Evolutionary conservation across 768 basidiomycete genomes (phyloP).

Genomic region (Boletus pseudo-olivaceus): DNA sequence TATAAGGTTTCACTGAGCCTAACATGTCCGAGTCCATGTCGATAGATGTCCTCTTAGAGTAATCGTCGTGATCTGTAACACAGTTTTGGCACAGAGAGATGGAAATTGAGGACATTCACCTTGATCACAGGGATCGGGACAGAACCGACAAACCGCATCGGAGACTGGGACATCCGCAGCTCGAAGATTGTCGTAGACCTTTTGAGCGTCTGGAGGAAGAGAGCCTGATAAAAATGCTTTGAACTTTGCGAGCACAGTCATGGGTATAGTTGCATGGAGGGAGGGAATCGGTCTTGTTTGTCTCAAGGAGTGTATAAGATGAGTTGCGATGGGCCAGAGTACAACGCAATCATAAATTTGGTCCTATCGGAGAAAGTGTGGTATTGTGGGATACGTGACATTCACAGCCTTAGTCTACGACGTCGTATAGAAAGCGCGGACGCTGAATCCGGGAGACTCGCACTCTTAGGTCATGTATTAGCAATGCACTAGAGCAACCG

Average conservation of each 20-base stretch:
- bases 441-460: neutral
- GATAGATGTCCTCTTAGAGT: slow-evolving; percentile 66
- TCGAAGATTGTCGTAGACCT: slow-evolving; percentile 49
- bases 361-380: neutral
- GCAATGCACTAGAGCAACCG: neutral
- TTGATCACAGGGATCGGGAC: slow-evolving; percentile 74
- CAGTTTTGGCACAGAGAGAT: slow-evolving; percentile 24
- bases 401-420: neutral
- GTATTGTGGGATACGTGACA: neutral
- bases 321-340: neutral
- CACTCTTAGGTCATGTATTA: slow-evolving; percentile 1
- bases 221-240: slow-evolving; percentile 16
- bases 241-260: slow-evolving; percentile 26
- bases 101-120: slow-evolving; percentile 37
- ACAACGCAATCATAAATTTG: neutral
- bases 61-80: slow-evolving; percentile 64
- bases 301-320: neutral
- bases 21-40: slow-evolving; percentile 81
- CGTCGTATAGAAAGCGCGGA: neutral
- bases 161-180: slow-evolving; percentile 63
- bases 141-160: slow-evolving; percentile 64
- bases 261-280: slow-evolving; percentile 1
- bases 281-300: neutral
- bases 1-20: slow-evolving; percentile 83
- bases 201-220: slow-evolving; percentile 33